Conservation (phyloP, 2,329 filamentous ascomycete genomes). For the Esteya vermicola region DNA sequence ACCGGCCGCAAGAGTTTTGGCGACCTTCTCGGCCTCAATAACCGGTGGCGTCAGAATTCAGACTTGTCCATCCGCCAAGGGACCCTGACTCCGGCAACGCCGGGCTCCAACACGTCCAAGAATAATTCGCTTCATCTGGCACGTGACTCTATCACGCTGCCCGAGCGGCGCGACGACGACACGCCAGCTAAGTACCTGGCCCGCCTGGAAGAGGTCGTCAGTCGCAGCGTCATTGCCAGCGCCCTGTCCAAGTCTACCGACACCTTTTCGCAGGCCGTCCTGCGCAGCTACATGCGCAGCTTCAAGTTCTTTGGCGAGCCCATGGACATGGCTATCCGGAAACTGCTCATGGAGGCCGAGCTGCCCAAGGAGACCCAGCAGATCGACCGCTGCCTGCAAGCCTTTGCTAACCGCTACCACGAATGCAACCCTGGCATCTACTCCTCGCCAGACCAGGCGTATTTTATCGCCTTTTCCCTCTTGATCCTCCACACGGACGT, state of each 20-base stretch:
- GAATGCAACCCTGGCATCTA: constrained; percentile 98
- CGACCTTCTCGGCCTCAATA: constrained; percentile 68
- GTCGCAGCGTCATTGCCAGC: constrained; percentile 69
- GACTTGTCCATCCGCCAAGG: constrained; percentile 51
- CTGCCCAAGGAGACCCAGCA: constrained; percentile 95
- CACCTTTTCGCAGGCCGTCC: constrained; percentile 64
- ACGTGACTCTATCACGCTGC: constrained; percentile 56
- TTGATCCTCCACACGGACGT: constrained; percentile 94
- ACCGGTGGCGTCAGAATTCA: constrained; percentile 67
- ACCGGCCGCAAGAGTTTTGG: constrained; percentile 90
- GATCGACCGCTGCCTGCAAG: constrained; percentile 85
- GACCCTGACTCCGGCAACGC: constrained; percentile 54
- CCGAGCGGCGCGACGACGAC: constrained; percentile 73
- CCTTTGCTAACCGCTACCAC: constrained; percentile 91
- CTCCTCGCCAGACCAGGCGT: constrained; percentile 80
- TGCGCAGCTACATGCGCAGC: constrained; percentile 88
- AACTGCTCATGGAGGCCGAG: constrained; percentile 91
- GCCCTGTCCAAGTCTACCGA: constrained; percentile 79
- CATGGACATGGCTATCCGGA: constrained; percentile 94
- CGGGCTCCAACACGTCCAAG: constrained; percentile 58
- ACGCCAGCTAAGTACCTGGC: constrained; percentile 81
- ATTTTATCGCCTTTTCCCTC: constrained; percentile 93
- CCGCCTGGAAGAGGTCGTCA: constrained; percentile 66
- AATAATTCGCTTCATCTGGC: constrained; percentile 70
- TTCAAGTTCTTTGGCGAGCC: constrained; percentile 95